Base-by-base conservation (phyloP, 441 rosid genomes). In the Syzygium malaccense region DNA sequence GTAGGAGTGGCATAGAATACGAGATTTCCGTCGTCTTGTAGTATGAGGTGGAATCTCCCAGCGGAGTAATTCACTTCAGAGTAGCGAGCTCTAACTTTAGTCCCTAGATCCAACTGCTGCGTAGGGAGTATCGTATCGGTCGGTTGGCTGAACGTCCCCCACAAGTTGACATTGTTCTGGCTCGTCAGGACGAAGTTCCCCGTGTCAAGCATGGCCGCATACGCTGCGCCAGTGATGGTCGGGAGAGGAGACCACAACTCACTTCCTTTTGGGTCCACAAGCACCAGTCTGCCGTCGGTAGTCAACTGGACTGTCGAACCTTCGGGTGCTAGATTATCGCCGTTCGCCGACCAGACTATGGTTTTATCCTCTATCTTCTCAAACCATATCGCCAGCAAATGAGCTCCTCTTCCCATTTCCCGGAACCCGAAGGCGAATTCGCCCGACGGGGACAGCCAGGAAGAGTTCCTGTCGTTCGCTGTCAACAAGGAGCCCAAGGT, bases 61-160 rank as follows among this genome's bases (percentile, higher is more conserved):
- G 89, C 88, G 4, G 89, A 89, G 5, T 90, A 91, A 86, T 89
- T 90, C 32, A 90, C 87, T 55, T 57, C 25, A 7, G 91, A 33
- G 15, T 89, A 88, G 86, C 86, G 84, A 92, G 92, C 54, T 23
- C 58, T 33, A 28, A 87, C 55, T 26, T 93, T 91, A n/a, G 23
- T 33, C 17, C 89, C 90, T 15, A 7, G 79, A 18, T 4, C n/a
- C 8, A 83, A 87, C 86, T 93, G 20, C 87, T 94, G 96, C 7
- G 89, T 58, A 2, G 94, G 95, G 79, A 94, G 66, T n/a, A 92
- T 85, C 6, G 93, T 93, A 54, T 94, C 92, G 0, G 92, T 91
- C 14, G 94, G 96, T 37, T 88, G 37, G 33, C 88, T 86, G 87
- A 94, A 93, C 71, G 93, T 93, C 85, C 90, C 91, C 96, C 95